Conservation (phyloP, 139 green algal species). For the Coelastrella sp. region DNA sequence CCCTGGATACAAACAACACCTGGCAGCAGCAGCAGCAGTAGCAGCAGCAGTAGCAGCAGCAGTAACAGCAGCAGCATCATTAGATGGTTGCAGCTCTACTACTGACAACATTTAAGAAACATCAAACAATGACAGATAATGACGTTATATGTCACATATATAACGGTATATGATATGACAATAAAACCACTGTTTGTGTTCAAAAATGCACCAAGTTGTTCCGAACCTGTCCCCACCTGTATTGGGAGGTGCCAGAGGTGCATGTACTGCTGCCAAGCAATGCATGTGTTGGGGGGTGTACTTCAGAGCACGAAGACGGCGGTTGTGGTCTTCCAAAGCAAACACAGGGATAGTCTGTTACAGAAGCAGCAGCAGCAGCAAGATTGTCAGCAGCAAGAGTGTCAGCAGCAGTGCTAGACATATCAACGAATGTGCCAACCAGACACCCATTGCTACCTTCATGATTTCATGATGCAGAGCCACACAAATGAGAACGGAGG, state of each 20-base stretch:
- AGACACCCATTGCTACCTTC: no score
- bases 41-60: not conserved
- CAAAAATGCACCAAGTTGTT: not conserved
- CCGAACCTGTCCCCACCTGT: conserved; percentile 62
- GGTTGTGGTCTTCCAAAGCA: conserved; percentile 91
- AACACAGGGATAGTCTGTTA: conserved; percentile 89
- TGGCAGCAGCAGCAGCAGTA: not conserved
- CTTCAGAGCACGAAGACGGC: conserved; percentile 91
- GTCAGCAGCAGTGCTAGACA: no score
- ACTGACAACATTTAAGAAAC: not conserved
- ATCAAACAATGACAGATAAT: not conserved
- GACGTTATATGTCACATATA: not conserved
- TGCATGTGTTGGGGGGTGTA: conserved; percentile 99
- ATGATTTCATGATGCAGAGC: no score
- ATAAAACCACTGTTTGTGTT: no score
- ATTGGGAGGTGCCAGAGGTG: conserved; percentile 87
- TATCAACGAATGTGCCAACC: no score
- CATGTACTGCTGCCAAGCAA: conserved; percentile 87
- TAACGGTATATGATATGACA: not conserved
- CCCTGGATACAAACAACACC: conserved; percentile 75
- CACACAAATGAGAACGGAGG: no score
- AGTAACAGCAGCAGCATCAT: conserved; percentile 17
- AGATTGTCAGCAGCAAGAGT: not conserved
- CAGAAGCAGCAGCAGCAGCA: conserved; percentile 22
- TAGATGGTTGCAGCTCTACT: not conserved